A percentile compares a stretch with the other conserved stretches of the same genome.
These are phyloP conservation scores for Aspergillus udagawae DNA, from an alignment of 2,329 filamentous ascomycete species.

Conservation along the genomic window DNA sequence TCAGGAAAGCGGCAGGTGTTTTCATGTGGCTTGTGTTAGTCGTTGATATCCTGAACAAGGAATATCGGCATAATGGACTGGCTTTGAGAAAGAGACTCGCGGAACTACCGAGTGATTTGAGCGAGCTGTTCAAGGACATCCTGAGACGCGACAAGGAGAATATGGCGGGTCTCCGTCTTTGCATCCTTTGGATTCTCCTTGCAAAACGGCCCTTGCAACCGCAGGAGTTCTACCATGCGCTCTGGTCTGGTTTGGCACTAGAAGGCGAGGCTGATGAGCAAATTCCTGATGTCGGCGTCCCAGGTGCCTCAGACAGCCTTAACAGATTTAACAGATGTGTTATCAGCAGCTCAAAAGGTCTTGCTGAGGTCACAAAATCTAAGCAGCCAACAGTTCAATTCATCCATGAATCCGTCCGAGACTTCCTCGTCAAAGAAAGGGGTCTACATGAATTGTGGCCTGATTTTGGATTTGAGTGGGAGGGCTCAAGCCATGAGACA, in stretches of 20 bases:
- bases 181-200: constrained; percentile 53
- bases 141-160: constrained; percentile 45
- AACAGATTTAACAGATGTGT: constrained; percentile 10
- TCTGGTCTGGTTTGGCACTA: constrained; percentile 10
- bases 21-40: constrained; percentile 49
- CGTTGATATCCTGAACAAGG: constrained; percentile 44
- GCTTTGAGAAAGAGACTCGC: constrained; percentile 33
- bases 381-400: constrained; percentile 26
- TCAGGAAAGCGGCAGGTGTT: constrained; percentile 38
- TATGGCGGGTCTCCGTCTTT: constrained; percentile 41
- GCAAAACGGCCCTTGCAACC: constrained; percentile 20
- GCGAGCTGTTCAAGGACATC: constrained; percentile 50
- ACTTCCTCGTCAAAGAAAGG: constrained; percentile 29
- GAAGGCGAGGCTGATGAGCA: neutral
- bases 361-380: constrained; percentile 26
- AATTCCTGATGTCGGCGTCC: constrained; percentile 2
- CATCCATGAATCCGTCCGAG: constrained; percentile 34
- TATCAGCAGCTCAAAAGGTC: constrained; percentile 27
- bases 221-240: constrained; percentile 13
- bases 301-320: constrained; percentile 1
- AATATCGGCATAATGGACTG: constrained; percentile 19
- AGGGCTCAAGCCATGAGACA: constrained; percentile 38
- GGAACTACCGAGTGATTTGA: constrained; percentile 41
- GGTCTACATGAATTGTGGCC: constrained; percentile 30
- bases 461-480: constrained; percentile 21